Base-by-base conservation (phyloP, 306 rosid genomes). In the Fagus crenata region DNA sequence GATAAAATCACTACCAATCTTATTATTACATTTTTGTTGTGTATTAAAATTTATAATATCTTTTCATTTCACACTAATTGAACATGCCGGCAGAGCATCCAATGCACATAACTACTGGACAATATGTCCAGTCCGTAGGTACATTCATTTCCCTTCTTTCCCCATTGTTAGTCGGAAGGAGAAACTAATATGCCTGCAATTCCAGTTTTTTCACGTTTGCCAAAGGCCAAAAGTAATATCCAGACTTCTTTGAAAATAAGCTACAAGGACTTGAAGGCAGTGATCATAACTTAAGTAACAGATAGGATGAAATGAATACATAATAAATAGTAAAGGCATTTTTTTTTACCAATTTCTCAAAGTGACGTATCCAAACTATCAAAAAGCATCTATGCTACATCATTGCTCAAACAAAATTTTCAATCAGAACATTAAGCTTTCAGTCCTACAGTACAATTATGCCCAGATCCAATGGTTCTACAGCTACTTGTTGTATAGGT, bases 401-500 rank as follows among this genome's bases (percentile, higher is more conserved):
- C 69, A 67, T 49, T 65, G 79, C 88, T 87, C 75, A 79, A 67
- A 70, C 89, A 90, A 90, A 90, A 86, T 83, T 88, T 81, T 78
- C 75, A 15, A 78, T 74, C 83, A 77, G 85, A 72, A 59, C 67
- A 75, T 51, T 55, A 11, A 73, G 77, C 82, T 85, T 77, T 79
- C 41, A 67, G 15, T 31, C 75, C 78, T 33, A 56, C 53, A 73
- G 37, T 43, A 82, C 70, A 83, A 22, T 12, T 22, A 12, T 69
- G 54, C 72, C 74, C 68, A 72, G 22, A 37, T 55, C 59, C 71
- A 56, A 76, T 40, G 74, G 78, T 76, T 81, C 78, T 56, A 74
- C 59, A 85, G 67, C 86, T 92, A 92, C 91, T 94, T 94, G 88
- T 37, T 78, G 91, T 94, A 94, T 4, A 94, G 86, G 84, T 94